phyloP scores from a whole-genome alignment of 2,329 filamentous ascomycete species.

The Trichoderma pleuroti region DNA sequence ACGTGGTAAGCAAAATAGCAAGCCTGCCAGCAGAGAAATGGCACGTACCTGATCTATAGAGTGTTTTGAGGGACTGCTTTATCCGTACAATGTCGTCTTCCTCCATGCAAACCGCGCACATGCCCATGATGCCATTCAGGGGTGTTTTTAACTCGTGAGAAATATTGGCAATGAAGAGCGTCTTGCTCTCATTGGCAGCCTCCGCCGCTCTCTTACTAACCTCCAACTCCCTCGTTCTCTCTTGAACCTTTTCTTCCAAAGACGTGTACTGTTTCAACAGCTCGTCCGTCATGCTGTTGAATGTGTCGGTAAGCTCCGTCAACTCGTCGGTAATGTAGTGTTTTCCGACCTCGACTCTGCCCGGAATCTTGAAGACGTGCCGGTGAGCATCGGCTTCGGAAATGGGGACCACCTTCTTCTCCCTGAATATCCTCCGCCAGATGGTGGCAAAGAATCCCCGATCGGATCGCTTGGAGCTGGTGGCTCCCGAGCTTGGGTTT shows the following conservation, averaged over 20 bases:
- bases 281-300: constrained; percentile 93
- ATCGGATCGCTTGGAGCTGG: constrained; percentile 44
- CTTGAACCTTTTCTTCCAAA: constrained; percentile 78
- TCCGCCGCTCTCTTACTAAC: constrained; percentile 89
- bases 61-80: constrained; percentile 78
- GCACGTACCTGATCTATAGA: constrained; percentile 58
- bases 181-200: constrained; percentile 96
- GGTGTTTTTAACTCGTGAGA: constrained; percentile 86
- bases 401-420: constrained; percentile 28
- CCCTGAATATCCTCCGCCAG: constrained; percentile 36
- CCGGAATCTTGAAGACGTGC: constrained; percentile 75
- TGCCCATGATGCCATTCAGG: constrained; percentile 90
- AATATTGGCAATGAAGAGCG: constrained; percentile 95
- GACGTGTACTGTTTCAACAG: constrained; percentile 80
- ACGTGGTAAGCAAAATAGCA: constrained; percentile 20
- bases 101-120: constrained; percentile 90
- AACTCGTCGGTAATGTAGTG: constrained; percentile 78
- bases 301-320: constrained; percentile 78
- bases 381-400: constrained; percentile 37
- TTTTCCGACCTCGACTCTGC: constrained; percentile 71
- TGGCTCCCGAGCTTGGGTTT: constrained; percentile 38
- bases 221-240: constrained; percentile 79
- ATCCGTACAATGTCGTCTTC: constrained; percentile 76
- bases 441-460: constrained; percentile 41
- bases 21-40: not conserved